Percentiles rank a stretch among this genome's conserved stretches.
These are phyloP conservation scores for slime mould (Dictyostelium discoideum) DNA, from an alignment of 78 protist species.

Conservation along the genomic window DNA sequence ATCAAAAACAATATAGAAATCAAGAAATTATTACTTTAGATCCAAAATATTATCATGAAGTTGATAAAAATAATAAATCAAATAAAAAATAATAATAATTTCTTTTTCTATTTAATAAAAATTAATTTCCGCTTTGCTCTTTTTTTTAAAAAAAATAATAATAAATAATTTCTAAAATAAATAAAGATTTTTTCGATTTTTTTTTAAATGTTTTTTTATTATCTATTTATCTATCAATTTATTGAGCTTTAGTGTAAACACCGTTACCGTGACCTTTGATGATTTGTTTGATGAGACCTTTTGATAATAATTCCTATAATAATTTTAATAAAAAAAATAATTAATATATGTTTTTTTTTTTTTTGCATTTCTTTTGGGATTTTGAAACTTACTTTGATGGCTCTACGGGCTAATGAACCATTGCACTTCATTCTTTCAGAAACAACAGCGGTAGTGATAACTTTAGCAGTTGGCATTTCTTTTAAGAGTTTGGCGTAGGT, in stretches of 20 bases:
- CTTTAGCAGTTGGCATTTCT: constrained; percentile 89
- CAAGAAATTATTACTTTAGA: neutral
- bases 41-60: constrained; percentile 9
- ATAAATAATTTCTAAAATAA: neutral
- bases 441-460: constrained; percentile 94
- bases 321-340: neutral
- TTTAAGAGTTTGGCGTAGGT: constrained; percentile 85
- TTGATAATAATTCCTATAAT: constrained; percentile 39
- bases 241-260: constrained; percentile 92
- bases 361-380: no score
- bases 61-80: neutral
- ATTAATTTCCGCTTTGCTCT: no score
- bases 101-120: no score
- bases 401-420: constrained; percentile 93
- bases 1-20: neutral
- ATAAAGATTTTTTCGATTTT: neutral
- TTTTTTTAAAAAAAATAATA: neutral
- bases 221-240: neutral
- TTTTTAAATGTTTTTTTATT: neutral
- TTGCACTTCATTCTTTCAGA: constrained; percentile 93
- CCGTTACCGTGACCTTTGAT: constrained; percentile 68
- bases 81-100: neutral
- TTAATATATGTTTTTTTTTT: neutral
- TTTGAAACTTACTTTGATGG: constrained; percentile 75
- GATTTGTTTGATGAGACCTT: constrained; percentile 91